Conservation (phyloP, 1,139 yeast genomes). For the Suhomyces coccinellae region DNA sequence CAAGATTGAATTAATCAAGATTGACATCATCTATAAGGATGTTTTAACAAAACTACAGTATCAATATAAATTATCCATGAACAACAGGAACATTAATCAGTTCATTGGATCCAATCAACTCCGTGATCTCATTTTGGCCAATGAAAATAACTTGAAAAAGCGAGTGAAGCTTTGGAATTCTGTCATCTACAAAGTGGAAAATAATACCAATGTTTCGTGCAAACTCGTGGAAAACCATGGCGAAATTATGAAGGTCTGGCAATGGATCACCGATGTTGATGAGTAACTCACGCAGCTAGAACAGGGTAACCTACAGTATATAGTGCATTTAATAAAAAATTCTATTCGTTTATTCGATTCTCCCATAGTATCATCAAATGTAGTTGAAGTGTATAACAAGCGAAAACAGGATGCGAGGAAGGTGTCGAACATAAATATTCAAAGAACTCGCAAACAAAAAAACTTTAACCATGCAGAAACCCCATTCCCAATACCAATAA, state of each 20-base stretch:
- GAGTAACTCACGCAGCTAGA: constrained; percentile 2
- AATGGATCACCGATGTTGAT: constrained; percentile 63
- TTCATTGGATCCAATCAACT: constrained; percentile 75
- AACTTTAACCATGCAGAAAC: no score
- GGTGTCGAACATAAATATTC: no score
- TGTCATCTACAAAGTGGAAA: constrained; percentile 63
- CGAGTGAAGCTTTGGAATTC: constrained; percentile 59
- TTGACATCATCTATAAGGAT: constrained; percentile 40
- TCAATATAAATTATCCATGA: constrained; percentile 37
- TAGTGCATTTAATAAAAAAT: constrained; percentile 5
- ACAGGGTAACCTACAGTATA: neutral
- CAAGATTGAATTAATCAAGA: constrained; percentile 30
- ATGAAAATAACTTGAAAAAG: constrained; percentile 45
- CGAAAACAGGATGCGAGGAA: no score
- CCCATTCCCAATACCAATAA: no score
- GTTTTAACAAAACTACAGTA: constrained; percentile 48
- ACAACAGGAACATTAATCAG: constrained; percentile 34
- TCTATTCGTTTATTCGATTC: no score
- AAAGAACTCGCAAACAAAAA: no score
- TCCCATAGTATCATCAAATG: no score
- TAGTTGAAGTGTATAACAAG: no score
- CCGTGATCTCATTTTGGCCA: constrained; percentile 64
- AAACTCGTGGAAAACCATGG: constrained; percentile 75
- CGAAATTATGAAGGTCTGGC: constrained; percentile 87
- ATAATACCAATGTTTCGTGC: constrained; percentile 60